A percentile compares a stretch with the other conserved stretches of the same genome.
Evolutionary conservation across 192 early-diverging fungal species (phyloP).

Genomic region (Podila verticillata): DNA sequence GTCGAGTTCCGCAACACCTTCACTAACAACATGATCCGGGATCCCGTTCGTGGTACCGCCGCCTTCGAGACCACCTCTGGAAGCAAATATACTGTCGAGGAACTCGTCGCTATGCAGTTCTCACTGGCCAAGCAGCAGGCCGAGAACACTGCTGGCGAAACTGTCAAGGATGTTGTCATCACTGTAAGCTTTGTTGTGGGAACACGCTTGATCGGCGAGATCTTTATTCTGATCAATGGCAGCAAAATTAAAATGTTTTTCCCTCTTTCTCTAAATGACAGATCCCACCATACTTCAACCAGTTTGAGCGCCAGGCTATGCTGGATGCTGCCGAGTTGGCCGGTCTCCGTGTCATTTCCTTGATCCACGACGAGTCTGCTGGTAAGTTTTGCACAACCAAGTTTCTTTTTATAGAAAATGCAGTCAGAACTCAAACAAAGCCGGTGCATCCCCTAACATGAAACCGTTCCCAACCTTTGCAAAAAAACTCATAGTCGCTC

Average conservation of each 20-base stretch:
- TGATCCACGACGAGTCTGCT: constrained; percentile 96
- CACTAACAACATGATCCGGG: constrained; percentile 80
- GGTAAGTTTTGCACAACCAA: constrained; percentile 52
- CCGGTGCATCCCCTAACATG: not conserved
- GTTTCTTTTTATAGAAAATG: not conserved
- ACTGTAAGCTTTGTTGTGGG: constrained; percentile 65
- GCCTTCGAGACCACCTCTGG: constrained; percentile 74
- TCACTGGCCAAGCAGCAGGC: constrained; percentile 89
- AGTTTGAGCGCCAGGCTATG: constrained; percentile 91
- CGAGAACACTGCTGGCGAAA: constrained; percentile 74
- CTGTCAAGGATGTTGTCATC: constrained; percentile 89
- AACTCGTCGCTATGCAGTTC: constrained; percentile 95
- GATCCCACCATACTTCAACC: constrained; percentile 92
- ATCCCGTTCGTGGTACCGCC: constrained; percentile 70
- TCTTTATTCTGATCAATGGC: not conserved
- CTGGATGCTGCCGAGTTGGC: constrained; percentile 94
- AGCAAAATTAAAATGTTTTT: not conserved
- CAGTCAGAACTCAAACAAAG: no score
- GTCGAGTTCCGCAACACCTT: constrained; percentile 82
- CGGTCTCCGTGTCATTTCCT: constrained; percentile 78
- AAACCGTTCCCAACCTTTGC: not conserved
- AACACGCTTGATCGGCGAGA: not conserved
- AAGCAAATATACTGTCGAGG: constrained; percentile 74
- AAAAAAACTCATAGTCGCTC: constrained; percentile 72
- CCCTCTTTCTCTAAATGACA: constrained; percentile 23